phyloP scores from a whole-genome alignment of 202 grass and related monocot genomes.

The Dendrocalamus latiflorus region DNA sequence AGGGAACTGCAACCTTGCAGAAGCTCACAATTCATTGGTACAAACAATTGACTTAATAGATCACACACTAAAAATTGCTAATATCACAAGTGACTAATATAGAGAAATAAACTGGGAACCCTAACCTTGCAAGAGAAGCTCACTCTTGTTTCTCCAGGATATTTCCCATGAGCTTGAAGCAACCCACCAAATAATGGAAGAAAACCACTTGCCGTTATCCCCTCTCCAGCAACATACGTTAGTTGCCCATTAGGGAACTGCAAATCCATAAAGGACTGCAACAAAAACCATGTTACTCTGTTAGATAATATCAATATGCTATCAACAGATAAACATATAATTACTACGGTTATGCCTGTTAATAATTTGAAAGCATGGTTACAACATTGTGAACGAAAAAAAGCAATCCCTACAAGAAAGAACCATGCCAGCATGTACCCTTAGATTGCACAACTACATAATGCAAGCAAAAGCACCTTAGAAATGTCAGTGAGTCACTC shows the following conservation, averaged over 20 bases:
- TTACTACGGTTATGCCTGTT: background rate
- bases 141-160: constrained; percentile 79
- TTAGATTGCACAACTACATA: background rate
- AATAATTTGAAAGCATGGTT: background rate
- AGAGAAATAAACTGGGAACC: constrained; percentile 7
- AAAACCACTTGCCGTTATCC: constrained; percentile 77
- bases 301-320: background rate
- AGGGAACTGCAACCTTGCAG: background rate
- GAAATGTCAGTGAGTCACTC: background rate
- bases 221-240: constrained; percentile 89
- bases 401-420: background rate
- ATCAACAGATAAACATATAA: background rate
- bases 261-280: constrained; percentile 92
- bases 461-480: background rate
- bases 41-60: background rate
- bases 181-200: constrained; percentile 76
- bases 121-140: constrained; percentile 91
- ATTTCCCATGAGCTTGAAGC: constrained; percentile 92
- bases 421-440: background rate
- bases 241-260: constrained; percentile 97
- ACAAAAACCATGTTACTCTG: constrained; percentile 6
- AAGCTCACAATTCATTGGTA: background rate
- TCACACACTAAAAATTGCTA: background rate
- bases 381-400: background rate
- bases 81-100: background rate